Base-by-base conservation (phyloP, 1,139 yeast species). In the Yamadazyma friedrichii region DNA sequence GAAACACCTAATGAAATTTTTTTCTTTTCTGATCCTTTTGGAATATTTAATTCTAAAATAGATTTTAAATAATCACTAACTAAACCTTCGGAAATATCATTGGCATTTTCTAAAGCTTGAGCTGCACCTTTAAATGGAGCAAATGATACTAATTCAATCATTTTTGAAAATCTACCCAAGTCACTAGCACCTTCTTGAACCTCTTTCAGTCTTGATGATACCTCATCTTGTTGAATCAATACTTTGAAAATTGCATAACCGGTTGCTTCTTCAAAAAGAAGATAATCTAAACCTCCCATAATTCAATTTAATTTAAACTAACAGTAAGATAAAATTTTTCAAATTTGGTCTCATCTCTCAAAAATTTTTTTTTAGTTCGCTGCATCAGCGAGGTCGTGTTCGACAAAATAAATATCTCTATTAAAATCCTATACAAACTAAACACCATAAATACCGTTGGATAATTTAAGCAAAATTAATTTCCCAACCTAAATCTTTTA, bases 71-170 rank as follows among this genome's bases (percentile, higher is more conserved):
- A 88, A 55, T 93, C 98, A 47, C 91, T 86, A 43, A 91, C 96
- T 56, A 91, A 78, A 59, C 98, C 98, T 71, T 93, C 99, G 49
- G 96, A 88, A 56, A 93, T 86, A 62, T 93, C 98, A 62, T 94
- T 93, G 56, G 98, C 97, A 62, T 93, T 94, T 68, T 93, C 98
- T 59, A 93, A 78, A 47, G 98, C 98, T 68, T 93, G 97, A 44
- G 98, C 98, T 45, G 98, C 98, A 56, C 96, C 96, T 70, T 93
- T 89, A 79, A 94, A 93, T 41, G 98, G 98, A 49, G 97, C 96
- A 70, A 93, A 94, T 20, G 96, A 87, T 31, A 88, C 95, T 49
- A 93, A 79, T 67, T 91, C 96, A 54, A 93, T 82, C 76, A 93
- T 78, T 71, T 93, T 93, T 58, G 96, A 88, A 64, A 93, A 93